Evolutionary conservation across 2,329 filamentous ascomycete species (phyloP).

Genomic region (Tothia fuscella): DNA sequence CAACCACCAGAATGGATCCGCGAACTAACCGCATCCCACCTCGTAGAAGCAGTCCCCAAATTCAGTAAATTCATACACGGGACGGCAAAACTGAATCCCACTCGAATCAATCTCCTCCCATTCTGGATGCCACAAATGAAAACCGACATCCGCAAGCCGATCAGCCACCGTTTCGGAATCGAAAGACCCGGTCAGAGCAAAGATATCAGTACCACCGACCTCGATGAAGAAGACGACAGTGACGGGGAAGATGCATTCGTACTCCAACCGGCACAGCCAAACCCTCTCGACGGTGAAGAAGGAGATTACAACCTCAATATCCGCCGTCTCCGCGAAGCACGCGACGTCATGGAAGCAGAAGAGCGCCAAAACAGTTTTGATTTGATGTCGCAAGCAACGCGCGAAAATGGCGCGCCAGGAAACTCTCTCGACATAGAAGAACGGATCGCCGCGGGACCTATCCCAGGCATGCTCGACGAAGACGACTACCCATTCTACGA

Average conservation of each 20-base stretch:
- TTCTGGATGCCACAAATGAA: conserved; percentile 99
- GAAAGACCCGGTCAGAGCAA: conserved; percentile 64
- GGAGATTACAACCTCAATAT: conserved; percentile 32
- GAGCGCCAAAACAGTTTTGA: conserved; percentile 37
- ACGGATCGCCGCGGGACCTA: conserved; percentile 54
- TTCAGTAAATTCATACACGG: conserved; percentile 99
- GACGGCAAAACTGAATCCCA: conserved; percentile 74
- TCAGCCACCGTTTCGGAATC: conserved; percentile 81
- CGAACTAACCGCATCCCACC: conserved; percentile 80
- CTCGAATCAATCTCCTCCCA: conserved; percentile 76
- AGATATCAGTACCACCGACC: conserved; percentile 63
- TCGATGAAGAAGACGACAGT: conserved; percentile 63
- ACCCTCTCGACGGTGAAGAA: conserved; percentile 19
- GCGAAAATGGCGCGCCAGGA: conserved; percentile 20
- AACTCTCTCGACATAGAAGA: conserved; percentile 65
- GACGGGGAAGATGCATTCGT: conserved; percentile 40
- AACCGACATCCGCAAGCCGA: conserved; percentile 88
- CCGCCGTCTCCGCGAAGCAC: conserved; percentile 36
- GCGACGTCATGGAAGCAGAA: conserved; percentile 39
- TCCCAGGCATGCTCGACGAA: conserved; percentile 37
- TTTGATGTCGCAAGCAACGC: conserved; percentile 21
- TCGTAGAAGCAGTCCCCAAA: conserved; percentile 97
- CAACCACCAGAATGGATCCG: conserved; percentile 95
- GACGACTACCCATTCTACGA: conserved; percentile 84
- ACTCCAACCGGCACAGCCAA: conserved; percentile 16